phyloP scores from a whole-genome alignment of 441 rosid species.

The Melastoma candidum region DNA sequence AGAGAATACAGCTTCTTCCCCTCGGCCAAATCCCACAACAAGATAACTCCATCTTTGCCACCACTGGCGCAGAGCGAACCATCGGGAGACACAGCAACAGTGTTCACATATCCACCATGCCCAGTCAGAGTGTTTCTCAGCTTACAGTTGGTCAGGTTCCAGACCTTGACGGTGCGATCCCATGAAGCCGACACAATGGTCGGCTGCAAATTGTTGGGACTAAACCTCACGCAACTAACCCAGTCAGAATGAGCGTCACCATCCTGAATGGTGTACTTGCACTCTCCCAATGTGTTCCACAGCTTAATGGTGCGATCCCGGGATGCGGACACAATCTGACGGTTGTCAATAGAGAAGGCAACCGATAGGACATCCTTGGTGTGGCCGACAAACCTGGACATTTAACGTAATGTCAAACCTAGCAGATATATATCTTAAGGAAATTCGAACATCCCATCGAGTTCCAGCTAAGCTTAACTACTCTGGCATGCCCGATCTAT shows the following conservation, averaged over 20 bases:
- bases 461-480: no score
- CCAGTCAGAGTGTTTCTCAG: conserved; percentile 68
- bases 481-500: no score
- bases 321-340: conserved; percentile 96
- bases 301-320: conserved; percentile 79
- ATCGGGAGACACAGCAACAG: conserved; percentile 96
- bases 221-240: conserved; percentile 89
- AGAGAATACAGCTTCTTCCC: conserved; percentile 87
- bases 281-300: conserved; percentile 91
- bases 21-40: conserved; percentile 93
- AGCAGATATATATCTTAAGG: background rate
- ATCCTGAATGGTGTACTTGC: conserved; percentile 83
- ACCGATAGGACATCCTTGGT: conserved; percentile 91
- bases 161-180: conserved; percentile 85
- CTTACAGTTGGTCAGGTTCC: conserved; percentile 91
- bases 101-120: conserved; percentile 76
- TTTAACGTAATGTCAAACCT: background rate
- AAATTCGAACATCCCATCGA: no score
- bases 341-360: conserved; percentile 89
- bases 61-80: conserved; percentile 95
- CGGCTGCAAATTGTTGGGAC: conserved; percentile 69
- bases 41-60: conserved; percentile 80
- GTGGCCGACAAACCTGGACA: conserved; percentile 61
- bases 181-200: conserved; percentile 79
- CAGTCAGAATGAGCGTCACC: conserved; percentile 70